phyloP scores from a whole-genome alignment of 2,329 filamentous ascomycete genomes.

The Tolypocladium nubicola region DNA sequence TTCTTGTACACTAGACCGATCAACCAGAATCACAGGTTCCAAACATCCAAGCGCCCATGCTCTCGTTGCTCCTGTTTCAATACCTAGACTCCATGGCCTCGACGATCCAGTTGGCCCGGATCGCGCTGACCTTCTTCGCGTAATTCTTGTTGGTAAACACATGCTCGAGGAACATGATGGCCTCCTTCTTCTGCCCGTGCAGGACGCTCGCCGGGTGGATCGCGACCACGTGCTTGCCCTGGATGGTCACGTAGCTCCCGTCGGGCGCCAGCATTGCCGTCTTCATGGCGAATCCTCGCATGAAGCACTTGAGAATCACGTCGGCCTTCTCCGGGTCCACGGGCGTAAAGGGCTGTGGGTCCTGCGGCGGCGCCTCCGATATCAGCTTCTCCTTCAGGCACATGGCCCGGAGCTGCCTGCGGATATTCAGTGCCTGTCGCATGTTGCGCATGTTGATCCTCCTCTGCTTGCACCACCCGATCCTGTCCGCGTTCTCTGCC shows the following conservation, averaged over 20 bases:
- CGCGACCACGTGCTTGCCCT: constrained; percentile 49
- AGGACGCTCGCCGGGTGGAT: constrained; percentile 54
- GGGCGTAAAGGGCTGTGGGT: constrained; percentile 46
- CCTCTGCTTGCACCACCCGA: constrained; percentile 47
- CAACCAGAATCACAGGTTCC: not conserved
- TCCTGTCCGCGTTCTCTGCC: constrained; percentile 42
- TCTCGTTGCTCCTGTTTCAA: not conserved
- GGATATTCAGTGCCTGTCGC: constrained; percentile 51
- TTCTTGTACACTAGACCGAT: not conserved
- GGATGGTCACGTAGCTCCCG: constrained; percentile 47
- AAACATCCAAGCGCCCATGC: not conserved
- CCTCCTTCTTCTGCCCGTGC: constrained; percentile 52
- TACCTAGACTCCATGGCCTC: constrained; percentile 30
- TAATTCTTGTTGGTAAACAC: constrained; percentile 58
- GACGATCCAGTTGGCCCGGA: constrained; percentile 49
- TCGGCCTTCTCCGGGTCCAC: constrained; percentile 43
- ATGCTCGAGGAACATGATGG: constrained; percentile 59
- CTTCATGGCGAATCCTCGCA: constrained; percentile 49
- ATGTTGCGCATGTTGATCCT: constrained; percentile 50
- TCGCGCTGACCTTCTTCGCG: constrained; percentile 53
- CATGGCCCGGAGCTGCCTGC: constrained; percentile 48
- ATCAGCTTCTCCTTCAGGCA: constrained; percentile 43
- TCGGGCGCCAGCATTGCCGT: constrained; percentile 52
- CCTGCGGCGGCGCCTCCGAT: constrained; percentile 30
- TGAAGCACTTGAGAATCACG: constrained; percentile 47